Base-by-base conservation (phyloP, 2,329 filamentous ascomycete species). In the Canariomyces notabilis region DNA sequence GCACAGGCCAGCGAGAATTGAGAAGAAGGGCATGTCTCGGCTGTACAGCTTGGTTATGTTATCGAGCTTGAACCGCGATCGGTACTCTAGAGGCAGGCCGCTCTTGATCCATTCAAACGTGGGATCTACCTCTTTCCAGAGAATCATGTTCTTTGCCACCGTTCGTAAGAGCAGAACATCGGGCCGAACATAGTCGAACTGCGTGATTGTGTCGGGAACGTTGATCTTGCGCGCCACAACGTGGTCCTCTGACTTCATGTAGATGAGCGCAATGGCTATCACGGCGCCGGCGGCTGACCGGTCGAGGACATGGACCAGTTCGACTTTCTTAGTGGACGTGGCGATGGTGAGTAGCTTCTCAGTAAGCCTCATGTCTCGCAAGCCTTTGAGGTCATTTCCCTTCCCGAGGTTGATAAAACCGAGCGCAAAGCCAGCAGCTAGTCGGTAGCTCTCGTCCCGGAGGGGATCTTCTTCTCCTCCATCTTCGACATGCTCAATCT, bases 371-470 rank as follows among this genome's bases (percentile, higher is more conserved):
- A 98, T 95, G 59, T 97, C 93, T 55, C 95, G 87, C 38, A 98
- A 75, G 8, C 91, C 91, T 60, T 85, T 85, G 21, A 97, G 73
- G 59, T 96, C 87, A 50, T 82, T 85, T 16, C 93, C 94, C 61
- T 91, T 94, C 46, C 86, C 93, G 1, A 98, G 72, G 63, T 98
- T 98, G 66, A 98, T 96, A 55, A 94, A 83, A 0, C 93, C 93
- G 0, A 98, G 75, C 0, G 94, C 85, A 59, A 96, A 95, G 0
- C 93, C 94, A 15, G 94, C 90, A 7, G 93, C 90, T 29, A 98
- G 76, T 33, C 94, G 83, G 65, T 98, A 98, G n/a, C 90, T 90
- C 69, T 98, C 93, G 61, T 94, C 91, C 19, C 91, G 82, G 39
- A 97, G 69, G 18, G 83, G 82, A 58, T 95, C 88, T 47, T 90